These are phyloP conservation scores for Porphyra umbilicalis DNA, from an alignment of 31 red algal species.

Conservation along the genomic window DNA sequence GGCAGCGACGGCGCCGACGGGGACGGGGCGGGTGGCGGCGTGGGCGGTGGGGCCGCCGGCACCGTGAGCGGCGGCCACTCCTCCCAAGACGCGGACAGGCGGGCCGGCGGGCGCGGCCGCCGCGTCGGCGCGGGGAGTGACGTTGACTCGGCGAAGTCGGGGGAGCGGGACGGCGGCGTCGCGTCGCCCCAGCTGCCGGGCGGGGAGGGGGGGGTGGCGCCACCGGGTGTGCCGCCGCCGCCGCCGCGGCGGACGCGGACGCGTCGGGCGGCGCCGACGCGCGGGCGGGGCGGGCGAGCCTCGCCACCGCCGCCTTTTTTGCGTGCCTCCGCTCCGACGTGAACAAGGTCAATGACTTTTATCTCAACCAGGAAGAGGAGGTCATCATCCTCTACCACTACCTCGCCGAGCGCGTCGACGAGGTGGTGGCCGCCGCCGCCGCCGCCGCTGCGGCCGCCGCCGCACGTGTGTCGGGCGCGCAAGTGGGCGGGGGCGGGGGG, in stretches of 20 bases:
- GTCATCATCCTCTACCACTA: conserved; percentile 63
- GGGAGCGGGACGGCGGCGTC: neutral
- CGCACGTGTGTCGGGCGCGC: conserved; percentile 5
- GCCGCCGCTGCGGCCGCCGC: conserved; percentile 11
- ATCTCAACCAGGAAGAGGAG: conserved; percentile 89
- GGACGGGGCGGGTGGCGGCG: neutral
- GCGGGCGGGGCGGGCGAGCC: neutral
- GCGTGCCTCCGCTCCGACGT: conserved; percentile 45
- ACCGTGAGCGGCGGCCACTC: neutral
- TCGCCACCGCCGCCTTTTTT: conserved; percentile 27
- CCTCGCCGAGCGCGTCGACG: conserved; percentile 18
- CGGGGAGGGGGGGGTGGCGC: neutral
- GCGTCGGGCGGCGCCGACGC: neutral
- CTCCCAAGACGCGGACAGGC: neutral
- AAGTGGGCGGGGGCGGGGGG: no score
- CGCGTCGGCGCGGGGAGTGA: neutral
- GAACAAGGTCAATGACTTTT: conserved; percentile 96
- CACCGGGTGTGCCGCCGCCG: neutral
- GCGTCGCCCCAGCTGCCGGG: neutral
- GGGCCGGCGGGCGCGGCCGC: no score
- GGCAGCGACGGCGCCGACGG: neutral
- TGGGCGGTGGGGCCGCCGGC: neutral
- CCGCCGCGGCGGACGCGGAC: neutral
- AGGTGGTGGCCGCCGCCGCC: conserved; percentile 24
- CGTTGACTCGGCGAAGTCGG: neutral